phyloP scores from a whole-genome alignment of 176 grass and related monocot genomes.

The Pharus latifolius region DNA sequence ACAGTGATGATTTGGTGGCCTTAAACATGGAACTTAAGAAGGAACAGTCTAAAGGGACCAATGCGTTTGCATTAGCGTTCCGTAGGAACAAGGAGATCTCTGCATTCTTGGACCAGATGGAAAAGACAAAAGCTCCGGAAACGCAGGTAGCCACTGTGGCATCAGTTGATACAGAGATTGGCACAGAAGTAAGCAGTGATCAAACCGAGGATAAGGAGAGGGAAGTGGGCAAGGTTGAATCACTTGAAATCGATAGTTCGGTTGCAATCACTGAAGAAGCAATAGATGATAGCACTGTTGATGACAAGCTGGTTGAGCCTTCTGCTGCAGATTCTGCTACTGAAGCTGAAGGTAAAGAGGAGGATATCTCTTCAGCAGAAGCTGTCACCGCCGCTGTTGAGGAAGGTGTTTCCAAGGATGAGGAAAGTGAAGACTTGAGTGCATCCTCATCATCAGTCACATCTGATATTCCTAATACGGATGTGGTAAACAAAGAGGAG shows the following conservation, averaged over 20 bases:
- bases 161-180: neutral
- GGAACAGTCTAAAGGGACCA: conserved; percentile 39
- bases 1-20: conserved; percentile 28
- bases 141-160: conserved; percentile 6
- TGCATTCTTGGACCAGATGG: conserved; percentile 58
- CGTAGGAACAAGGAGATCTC: conserved; percentile 66
- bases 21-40: conserved; percentile 54
- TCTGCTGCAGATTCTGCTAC: conserved; percentile 16
- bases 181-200: neutral
- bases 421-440: neutral
- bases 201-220: neutral
- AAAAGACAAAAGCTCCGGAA: conserved; percentile 22
- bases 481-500: no score
- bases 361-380: conserved; percentile 18
- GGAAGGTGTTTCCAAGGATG: conserved; percentile 1
- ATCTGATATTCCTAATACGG: neutral
- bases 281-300: neutral
- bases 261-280: conserved; percentile 7
- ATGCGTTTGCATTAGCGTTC: conserved; percentile 53
- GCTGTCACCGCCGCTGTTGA: neutral
- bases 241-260: conserved; percentile 19
- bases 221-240: neutral
- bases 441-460: neutral
- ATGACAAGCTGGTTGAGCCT: conserved; percentile 9
- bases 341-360: conserved; percentile 25